phyloP scores from a whole-genome alignment of 140 eudicot species.

The Anethum foeniculum region DNA sequence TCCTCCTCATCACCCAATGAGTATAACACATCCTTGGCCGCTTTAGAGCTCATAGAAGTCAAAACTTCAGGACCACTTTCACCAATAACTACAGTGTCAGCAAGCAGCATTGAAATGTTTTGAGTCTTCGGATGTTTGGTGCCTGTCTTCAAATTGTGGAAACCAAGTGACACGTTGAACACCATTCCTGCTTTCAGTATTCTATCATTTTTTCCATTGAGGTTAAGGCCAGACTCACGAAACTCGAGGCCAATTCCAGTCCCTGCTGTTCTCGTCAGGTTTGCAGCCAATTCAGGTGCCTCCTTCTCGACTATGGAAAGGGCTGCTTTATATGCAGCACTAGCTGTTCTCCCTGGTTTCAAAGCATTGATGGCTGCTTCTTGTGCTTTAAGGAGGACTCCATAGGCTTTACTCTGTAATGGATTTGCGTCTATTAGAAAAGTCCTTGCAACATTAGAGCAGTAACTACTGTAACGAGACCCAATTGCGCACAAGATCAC shows the following conservation, averaged over 20 bases:
- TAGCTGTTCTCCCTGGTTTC: slow-evolving; percentile 13
- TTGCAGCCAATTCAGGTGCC: slow-evolving; percentile 16
- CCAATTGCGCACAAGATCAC: slow-evolving; percentile 14
- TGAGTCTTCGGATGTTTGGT: slow-evolving; percentile 12
- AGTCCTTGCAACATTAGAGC: slow-evolving; percentile 16
- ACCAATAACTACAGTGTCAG: slow-evolving; percentile 13
- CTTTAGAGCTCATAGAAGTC: slow-evolving; percentile 13
- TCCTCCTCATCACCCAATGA: slow-evolving; percentile 11
- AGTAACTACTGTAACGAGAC: slow-evolving; percentile 16
- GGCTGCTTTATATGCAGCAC: slow-evolving; percentile 14
- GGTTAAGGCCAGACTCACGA: slow-evolving; percentile 13
- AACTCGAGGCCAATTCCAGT: slow-evolving; percentile 19
- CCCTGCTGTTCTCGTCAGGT: slow-evolving; percentile 14
- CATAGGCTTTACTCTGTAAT: slow-evolving; percentile 10
- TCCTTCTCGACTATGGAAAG: slow-evolving; percentile 16
- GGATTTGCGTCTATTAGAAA: slow-evolving; percentile 11
- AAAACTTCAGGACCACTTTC: slow-evolving; percentile 13
- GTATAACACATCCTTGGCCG: slow-evolving; percentile 15
- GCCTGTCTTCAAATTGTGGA: slow-evolving; percentile 9
- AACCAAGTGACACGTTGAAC: slow-evolving; percentile 15
- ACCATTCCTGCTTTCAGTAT: slow-evolving; percentile 16
- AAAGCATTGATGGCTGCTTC: slow-evolving; percentile 17
- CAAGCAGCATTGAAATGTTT: slow-evolving; percentile 11
- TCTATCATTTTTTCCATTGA: slow-evolving; percentile 10
- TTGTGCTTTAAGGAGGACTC: slow-evolving; percentile 13